Conservation (phyloP, 495 filamentous ascomycete genomes). For the Tuber indicum region DNA sequence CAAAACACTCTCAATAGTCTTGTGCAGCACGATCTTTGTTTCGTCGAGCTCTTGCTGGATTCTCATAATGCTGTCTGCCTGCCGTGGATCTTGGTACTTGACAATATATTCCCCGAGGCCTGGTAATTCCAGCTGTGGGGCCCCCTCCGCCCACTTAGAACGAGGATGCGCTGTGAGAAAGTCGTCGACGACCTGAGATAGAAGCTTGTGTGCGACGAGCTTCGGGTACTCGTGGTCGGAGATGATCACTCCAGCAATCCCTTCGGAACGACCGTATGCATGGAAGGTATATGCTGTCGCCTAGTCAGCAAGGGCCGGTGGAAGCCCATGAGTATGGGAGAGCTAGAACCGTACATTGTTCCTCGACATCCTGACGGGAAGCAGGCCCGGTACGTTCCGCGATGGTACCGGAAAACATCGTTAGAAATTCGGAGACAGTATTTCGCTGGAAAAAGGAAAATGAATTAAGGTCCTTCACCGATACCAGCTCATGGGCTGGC, state of each 20-base stretch:
- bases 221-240: constrained; percentile 83
- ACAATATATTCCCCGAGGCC: constrained; percentile 73
- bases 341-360: constrained; percentile 57
- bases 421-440: constrained; percentile 64
- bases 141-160: constrained; percentile 54
- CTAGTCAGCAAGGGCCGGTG: constrained; percentile 12
- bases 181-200: constrained; percentile 88
- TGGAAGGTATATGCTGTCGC: constrained; percentile 71
- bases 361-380: constrained; percentile 83
- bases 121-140: constrained; percentile 55
- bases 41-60: constrained; percentile 96
- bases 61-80: constrained; percentile 86
- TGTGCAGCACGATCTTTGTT: constrained; percentile 95
- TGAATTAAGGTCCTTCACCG: constrained; percentile 70
- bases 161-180: constrained; percentile 77
- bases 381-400: constrained; percentile 81
- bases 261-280: constrained; percentile 80
- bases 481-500: constrained; percentile 73
- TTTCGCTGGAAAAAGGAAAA: constrained; percentile 74
- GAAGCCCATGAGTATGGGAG: neutral
- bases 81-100: constrained; percentile 81
- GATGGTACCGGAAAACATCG: constrained; percentile 59
- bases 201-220: constrained; percentile 85
- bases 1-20: constrained; percentile 93
- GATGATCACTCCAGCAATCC: constrained; percentile 81